Evolutionary conservation across 164 flowering plant genomes (phyloP).

Genomic region (Saururus chinensis): DNA sequence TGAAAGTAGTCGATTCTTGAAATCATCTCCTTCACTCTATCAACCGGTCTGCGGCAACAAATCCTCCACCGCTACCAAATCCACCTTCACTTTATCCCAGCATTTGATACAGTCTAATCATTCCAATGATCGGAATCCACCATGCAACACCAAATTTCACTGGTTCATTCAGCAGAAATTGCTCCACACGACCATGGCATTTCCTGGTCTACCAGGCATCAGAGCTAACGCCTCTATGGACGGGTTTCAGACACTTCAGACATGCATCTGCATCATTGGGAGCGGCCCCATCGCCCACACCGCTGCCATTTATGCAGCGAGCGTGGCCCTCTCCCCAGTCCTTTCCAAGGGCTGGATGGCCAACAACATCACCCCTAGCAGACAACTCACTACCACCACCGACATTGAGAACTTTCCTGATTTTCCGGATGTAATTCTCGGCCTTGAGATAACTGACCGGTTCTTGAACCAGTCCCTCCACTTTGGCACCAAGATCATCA

Average conservation of each 20-base stretch:
- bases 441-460: constrained; percentile 59
- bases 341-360: constrained; percentile 98
- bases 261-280: constrained; percentile 85
- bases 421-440: constrained; percentile 71
- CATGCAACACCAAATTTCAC: no score
- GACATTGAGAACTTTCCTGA: constrained; percentile 99
- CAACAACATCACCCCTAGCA: constrained; percentile 90
- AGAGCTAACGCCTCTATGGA: constrained; percentile 36
- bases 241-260: constrained; percentile 26
- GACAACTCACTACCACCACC: constrained; percentile 93
- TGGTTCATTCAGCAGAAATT: no score
- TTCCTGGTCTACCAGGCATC: no score
- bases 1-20: no score
- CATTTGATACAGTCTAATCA: no score
- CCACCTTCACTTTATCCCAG: no score
- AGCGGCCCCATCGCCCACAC: constrained; percentile 97
- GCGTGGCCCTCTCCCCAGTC: constrained; percentile 85
- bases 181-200: no score
- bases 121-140: no score
- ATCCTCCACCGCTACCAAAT: no score
- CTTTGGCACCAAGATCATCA: constrained; percentile 62
- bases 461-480: constrained; percentile 55
- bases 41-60: no score
- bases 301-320: constrained; percentile 90
- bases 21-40: no score